Evolutionary conservation across 2,329 filamentous ascomycete genomes (phyloP).

Genomic region (Ampelomyces quisqualis): DNA sequence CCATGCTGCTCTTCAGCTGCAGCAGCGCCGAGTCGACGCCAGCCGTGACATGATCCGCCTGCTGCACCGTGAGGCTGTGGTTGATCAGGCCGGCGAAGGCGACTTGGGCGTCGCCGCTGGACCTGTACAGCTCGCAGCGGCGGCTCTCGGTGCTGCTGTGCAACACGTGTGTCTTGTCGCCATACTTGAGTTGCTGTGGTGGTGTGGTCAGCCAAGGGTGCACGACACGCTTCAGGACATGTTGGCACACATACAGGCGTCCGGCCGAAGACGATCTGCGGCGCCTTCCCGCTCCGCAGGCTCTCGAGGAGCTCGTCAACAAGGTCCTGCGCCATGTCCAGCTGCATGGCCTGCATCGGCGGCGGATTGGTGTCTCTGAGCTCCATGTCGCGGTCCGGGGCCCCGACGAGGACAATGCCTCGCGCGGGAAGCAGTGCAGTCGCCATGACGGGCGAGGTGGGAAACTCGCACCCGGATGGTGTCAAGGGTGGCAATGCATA

Average conservation of each 20-base stretch:
- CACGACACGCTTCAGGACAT: constrained; percentile 8
- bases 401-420: constrained; percentile 44
- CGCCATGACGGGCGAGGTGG: constrained; percentile 37
- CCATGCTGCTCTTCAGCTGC: constrained; percentile 60
- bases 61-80: constrained; percentile 57
- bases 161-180: constrained; percentile 58
- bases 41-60: constrained; percentile 56
- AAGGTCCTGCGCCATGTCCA: constrained; percentile 45
- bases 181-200: constrained; percentile 57
- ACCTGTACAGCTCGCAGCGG: constrained; percentile 59
- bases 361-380: constrained; percentile 32
- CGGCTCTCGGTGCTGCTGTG: constrained; percentile 55
- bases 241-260: constrained; percentile 42
- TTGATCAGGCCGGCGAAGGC: constrained; percentile 59
- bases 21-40: constrained; percentile 62
- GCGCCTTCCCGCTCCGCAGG: constrained; percentile 39
- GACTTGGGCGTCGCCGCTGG: constrained; percentile 47
- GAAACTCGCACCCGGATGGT: constrained; percentile 38
- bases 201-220: constrained; percentile 32
- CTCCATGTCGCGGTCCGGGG: constrained; percentile 41
- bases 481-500: constrained; percentile 44
- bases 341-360: constrained; percentile 45
- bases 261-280: constrained; percentile 44
- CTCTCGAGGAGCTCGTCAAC: constrained; percentile 45
- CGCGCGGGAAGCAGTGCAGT: constrained; percentile 26